Conservation (phyloP, 352 stramenopile genomes). For the Pythium rishiriense region DNA sequence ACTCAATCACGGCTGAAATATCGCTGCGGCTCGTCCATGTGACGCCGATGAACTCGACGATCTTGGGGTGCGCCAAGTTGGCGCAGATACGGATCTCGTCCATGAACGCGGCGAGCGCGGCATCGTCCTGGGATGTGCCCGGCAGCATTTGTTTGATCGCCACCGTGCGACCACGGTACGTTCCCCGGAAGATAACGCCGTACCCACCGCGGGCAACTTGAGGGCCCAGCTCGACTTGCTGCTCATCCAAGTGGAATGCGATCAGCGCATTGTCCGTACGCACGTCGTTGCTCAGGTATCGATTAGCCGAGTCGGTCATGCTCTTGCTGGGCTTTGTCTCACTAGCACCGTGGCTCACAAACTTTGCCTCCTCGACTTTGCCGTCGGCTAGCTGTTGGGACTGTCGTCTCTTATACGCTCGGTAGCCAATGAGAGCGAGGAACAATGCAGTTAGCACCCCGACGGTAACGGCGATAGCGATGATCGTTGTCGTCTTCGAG, state of each 20-base stretch:
- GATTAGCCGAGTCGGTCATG: background rate
- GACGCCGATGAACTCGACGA: conserved; percentile 33
- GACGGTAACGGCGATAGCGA: background rate
- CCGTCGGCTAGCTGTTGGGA: background rate
- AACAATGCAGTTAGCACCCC: background rate
- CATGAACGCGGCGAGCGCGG: conserved; percentile 26
- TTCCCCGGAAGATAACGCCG: conserved; percentile 7
- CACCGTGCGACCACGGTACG: conserved; percentile 1
- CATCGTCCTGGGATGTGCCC: conserved; percentile 20
- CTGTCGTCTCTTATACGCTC: background rate
- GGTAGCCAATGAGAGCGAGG: background rate
- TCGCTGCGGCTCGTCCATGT: conserved; percentile 29
- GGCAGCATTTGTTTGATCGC: conserved; percentile 21
- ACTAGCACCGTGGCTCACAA: background rate
- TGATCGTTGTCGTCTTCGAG: background rate
- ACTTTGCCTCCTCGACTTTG: background rate
- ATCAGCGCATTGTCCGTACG: background rate
- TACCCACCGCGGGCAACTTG: conserved; percentile 9
- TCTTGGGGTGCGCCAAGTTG: conserved; percentile 33
- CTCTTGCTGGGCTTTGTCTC: background rate
- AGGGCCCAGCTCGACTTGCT: background rate
- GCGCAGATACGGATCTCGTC: conserved; percentile 36
- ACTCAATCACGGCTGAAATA: conserved; percentile 32
- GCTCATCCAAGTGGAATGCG: conserved; percentile 3
- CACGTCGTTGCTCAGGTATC: background rate